phyloP scores from a whole-genome alignment of 257 asterid genomes.

The Solanum sparsipilum region DNA sequence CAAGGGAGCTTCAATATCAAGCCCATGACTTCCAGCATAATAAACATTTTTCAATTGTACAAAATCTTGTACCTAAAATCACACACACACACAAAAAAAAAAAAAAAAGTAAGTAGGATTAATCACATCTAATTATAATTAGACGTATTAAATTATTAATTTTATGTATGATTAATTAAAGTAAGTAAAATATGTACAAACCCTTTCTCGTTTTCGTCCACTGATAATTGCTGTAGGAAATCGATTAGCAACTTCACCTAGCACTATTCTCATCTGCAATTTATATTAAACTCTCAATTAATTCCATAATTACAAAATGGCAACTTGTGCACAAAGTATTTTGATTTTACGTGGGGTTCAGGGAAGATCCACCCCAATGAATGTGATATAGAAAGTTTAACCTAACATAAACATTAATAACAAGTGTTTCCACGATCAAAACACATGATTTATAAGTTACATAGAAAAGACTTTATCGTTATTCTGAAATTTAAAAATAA shows the following conservation, averaged over 20 bases:
- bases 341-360: no score
- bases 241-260: no score
- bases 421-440: accelerated
- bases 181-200: neutral
- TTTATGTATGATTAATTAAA: neutral
- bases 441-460: neutral
- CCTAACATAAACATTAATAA: neutral
- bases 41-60: neutral
- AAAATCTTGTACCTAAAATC: neutral
- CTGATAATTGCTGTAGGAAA: no score
- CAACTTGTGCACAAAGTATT: neutral
- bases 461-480: no score
- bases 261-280: no score
- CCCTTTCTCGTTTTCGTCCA: neutral
- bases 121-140: neutral
- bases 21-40: constrained; percentile 1
- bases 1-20: neutral
- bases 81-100: no score
- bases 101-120: neutral
- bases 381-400: no score
- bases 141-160: neutral
- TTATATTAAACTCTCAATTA: no score
- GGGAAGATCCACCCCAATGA: no score
- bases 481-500: neutral
- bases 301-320: no score